Evolutionary conservation across 768 basidiomycete genomes (phyloP), one percentile per base, ranked within the genome.

Genomic region (Amanita rubescens): DNA sequence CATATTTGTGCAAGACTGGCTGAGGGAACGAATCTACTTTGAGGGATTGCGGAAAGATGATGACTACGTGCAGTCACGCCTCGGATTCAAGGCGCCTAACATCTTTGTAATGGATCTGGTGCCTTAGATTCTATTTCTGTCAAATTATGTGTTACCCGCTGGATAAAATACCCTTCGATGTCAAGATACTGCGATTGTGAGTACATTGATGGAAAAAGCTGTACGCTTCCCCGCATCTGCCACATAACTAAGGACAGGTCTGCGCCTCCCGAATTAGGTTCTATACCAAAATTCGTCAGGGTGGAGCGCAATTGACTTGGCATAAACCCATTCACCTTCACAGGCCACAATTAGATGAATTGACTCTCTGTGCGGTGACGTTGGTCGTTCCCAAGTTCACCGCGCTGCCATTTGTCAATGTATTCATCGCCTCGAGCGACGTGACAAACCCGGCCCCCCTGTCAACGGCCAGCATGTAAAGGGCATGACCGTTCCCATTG

Each of bases 21-120:
- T 91, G 17, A 77, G 85, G 41, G 90, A 90, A 51, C 75, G 77
- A 51, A 72, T 77, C 19, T 88, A 75, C 65, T 90, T 91, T 55
- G 88, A 91, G 55, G 74, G 76, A 14, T 60, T 92, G 53, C 58
- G 58, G 10, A 79, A 73, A 62, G 78, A 84, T 57, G 86, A 89
- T 58, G 61, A 59, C 7, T 91, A 90, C 59, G 71, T 76, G 1
- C 58, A 67, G 24, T 63, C 71, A 8, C 77, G 87, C 5, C 78
- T 92, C 25, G 90, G 90, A 1, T 92, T 80, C 68, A 77, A 74
- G 51, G 90, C 90, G 2, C 81, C 88, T 5, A 91, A 92, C 62
- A 78, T 90, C 35, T 88, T 88, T 63, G 73, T 90, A 35, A 81
- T 91, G 84, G 75, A 76, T 51, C 57, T 87, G 37, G 71, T 73